Percentiles rank a stretch among this genome's conserved stretches.
Evolutionary conservation across 139 green algal species (phyloP).

Genomic region (Tetraselmis striata): DNA sequence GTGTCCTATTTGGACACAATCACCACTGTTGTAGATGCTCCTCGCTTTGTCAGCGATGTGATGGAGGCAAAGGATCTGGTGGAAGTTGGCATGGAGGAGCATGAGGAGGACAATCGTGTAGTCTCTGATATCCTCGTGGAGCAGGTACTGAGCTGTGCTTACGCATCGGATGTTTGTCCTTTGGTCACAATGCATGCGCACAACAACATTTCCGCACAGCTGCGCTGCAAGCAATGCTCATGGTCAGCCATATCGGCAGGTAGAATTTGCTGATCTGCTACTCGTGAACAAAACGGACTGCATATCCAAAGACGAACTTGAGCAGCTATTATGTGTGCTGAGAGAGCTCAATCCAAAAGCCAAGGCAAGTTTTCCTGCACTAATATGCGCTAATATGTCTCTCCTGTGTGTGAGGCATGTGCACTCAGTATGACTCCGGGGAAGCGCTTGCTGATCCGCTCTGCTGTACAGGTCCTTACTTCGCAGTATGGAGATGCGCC

Average conservation of each 20-base stretch:
- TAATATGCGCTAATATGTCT: too few species aligned
- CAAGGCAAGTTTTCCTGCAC: constrained; percentile 27
- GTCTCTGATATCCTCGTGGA: constrained; percentile 55
- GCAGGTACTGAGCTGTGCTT: too few species aligned
- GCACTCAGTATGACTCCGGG: too few species aligned
- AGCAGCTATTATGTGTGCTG: constrained; percentile 46
- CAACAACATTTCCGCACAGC: too few species aligned
- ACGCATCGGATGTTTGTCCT: too few species aligned
- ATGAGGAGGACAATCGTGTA: constrained; percentile 50
- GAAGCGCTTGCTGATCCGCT: too few species aligned
- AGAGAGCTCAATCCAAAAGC: constrained; percentile 41
- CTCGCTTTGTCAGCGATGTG: constrained; percentile 40
- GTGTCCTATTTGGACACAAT: constrained; percentile 11
- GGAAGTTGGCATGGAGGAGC: constrained; percentile 26
- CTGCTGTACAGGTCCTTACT: not conserved
- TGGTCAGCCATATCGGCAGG: too few species aligned
- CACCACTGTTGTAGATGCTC: not conserved
- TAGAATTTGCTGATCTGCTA: constrained; percentile 63
- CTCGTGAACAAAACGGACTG: constrained; percentile 70
- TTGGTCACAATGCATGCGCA: too few species aligned
- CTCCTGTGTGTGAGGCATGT: too few species aligned
- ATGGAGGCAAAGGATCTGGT: constrained; percentile 10
- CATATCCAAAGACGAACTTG: constrained; percentile 26
- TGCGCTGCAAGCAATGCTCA: too few species aligned
- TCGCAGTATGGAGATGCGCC: not conserved